phyloP scores from a whole-genome alignment of 192 early-diverging fungal species.

The Lunasporangiospora selenospora region DNA sequence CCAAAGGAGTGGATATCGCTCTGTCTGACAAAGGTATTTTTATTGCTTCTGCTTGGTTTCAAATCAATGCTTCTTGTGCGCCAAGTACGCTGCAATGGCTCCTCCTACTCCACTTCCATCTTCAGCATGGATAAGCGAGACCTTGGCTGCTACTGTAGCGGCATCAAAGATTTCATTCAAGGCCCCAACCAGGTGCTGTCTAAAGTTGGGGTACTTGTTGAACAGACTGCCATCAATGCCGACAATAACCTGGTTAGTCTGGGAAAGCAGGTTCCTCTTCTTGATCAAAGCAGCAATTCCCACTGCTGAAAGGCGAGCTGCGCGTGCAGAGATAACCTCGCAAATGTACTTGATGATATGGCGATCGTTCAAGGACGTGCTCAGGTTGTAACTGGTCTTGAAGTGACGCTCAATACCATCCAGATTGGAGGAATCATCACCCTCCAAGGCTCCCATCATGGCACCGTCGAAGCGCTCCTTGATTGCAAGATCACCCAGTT shows the following conservation, averaged over 20 bases:
- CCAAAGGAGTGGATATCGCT: too few relatives aligned
- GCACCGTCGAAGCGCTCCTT: conserved; percentile 79
- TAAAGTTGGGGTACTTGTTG: conserved; percentile 78
- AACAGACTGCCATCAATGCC: conserved; percentile 81
- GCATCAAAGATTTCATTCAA: conserved; percentile 76
- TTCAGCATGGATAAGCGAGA: conserved; percentile 71
- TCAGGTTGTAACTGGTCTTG: conserved; percentile 65
- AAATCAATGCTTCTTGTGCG: too few relatives aligned
- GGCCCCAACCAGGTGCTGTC: conserved; percentile 74
- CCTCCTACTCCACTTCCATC: conserved; percentile 85
- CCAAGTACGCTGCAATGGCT: conserved; percentile 73
- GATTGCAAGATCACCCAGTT: conserved; percentile 62
- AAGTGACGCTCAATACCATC: conserved; percentile 67
- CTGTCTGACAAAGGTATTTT: too few relatives aligned
- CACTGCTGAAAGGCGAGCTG: conserved; percentile 81
- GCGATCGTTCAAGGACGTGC: conserved; percentile 73
- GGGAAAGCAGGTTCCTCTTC: conserved; percentile 60
- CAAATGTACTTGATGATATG: conserved; percentile 83
- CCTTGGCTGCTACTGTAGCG: conserved; percentile 53
- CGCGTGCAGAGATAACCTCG: conserved; percentile 83
- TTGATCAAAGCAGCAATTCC: conserved; percentile 76
- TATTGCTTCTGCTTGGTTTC: too few relatives aligned
- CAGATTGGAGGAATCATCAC: conserved; percentile 71
- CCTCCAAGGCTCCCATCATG: conserved; percentile 73
- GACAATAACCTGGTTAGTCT: conserved; percentile 59